Base-by-base conservation (phyloP, 371 early-diverging fungal species). In the Entomophthora muscae region DNA sequence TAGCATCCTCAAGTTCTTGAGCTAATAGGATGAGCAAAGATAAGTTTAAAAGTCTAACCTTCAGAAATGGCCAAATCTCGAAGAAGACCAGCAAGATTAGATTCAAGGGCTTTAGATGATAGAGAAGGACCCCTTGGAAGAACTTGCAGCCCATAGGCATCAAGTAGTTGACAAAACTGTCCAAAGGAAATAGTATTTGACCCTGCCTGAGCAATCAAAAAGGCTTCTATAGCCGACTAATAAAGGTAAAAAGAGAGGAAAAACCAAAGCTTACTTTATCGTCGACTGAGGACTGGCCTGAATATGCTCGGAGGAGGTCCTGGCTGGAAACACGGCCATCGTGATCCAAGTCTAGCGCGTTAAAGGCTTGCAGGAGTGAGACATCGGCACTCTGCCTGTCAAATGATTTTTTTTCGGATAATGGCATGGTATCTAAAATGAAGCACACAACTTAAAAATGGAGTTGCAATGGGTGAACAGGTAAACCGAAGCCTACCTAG, bases 41-140 rank as follows among this genome's bases (percentile, higher is more conserved):
- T n/a, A 61, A 33, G 22, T 23, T 24, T 61, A 12, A 33, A 61
- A 61, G 31, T 33, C 24, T 22, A 61, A 22, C 42, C 23, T 17
- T 61, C 61, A n/a, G 31, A 22, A n/a, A 61, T 32, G 17, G 61
- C 61, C 7, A 61, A n/a, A 33, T 61, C 61, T 32, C 61, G 31
- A 22, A 61, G 26, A 32, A 61, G 42, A 32, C 61, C 61, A 51
- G 61, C 61, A 17, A 61, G 2, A 61, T 61, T 61, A 24, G 61
- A 23, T 33, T 61, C 61, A 12, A 61, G 30, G 56, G 28, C 3
- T 3, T 26, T 26, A 30, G 31, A 61, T 5, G 12, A 22, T 12
- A 17, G 10, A 61, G 13, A 7, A 29, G 42, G 22, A 24, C 61
- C 31, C n/a, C 42, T 32, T 32, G 32, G 42, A 33, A 30, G 23